Percentiles rank a stretch among this genome's conserved stretches.
These are phyloP conservation scores for Kondoa subrosea DNA, from an alignment of 768 basidiomycete species.

Conservation along the genomic window DNA sequence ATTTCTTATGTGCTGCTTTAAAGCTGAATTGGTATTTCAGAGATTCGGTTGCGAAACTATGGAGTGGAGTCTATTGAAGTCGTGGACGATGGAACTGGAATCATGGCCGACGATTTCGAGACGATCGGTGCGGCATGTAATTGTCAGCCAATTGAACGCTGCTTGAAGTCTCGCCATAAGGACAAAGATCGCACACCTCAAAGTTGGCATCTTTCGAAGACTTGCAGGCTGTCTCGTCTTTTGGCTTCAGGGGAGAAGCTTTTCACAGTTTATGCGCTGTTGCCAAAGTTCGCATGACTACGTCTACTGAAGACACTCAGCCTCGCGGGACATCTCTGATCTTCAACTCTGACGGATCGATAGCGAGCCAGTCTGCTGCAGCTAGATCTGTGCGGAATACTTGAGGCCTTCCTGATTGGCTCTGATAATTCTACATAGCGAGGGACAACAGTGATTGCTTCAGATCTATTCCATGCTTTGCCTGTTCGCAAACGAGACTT, in stretches of 20 bases:
- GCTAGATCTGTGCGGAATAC: slow-evolving; percentile 10
- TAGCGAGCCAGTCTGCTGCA: neutral
- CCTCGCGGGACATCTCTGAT: slow-evolving; percentile 64
- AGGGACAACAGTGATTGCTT: slow-evolving; percentile 65
- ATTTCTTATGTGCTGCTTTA: neutral
- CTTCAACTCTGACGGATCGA: slow-evolving; percentile 20
- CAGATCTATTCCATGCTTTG: slow-evolving; percentile 57
- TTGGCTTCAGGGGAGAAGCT: slow-evolving; percentile 93
- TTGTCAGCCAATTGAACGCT: neutral
- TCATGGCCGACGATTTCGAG: slow-evolving; percentile 57
- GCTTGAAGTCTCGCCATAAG: slow-evolving; percentile 35
- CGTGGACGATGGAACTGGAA: slow-evolving; percentile 79
- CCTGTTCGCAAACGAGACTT: slow-evolving; percentile 87
- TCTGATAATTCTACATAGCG: slow-evolving; percentile 38
- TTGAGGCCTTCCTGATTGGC: neutral
- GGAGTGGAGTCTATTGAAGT: slow-evolving; percentile 72
- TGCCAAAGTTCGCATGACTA: slow-evolving; percentile 45
- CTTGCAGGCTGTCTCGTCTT: slow-evolving; percentile 54
- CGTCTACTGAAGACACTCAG: slow-evolving; percentile 51
- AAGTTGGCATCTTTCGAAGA: slow-evolving; percentile 65
- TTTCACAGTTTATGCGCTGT: slow-evolving; percentile 72
- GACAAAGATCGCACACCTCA: slow-evolving; percentile 81
- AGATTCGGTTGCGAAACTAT: slow-evolving; percentile 75
- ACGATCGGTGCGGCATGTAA: slow-evolving; percentile 47
- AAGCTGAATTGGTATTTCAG: slow-evolving; percentile 35